A percentile compares a stretch with the other conserved stretches of the same genome.
phyloP scores from a whole-genome alignment of 345 rosid species.

The Syzygium grande region DNA sequence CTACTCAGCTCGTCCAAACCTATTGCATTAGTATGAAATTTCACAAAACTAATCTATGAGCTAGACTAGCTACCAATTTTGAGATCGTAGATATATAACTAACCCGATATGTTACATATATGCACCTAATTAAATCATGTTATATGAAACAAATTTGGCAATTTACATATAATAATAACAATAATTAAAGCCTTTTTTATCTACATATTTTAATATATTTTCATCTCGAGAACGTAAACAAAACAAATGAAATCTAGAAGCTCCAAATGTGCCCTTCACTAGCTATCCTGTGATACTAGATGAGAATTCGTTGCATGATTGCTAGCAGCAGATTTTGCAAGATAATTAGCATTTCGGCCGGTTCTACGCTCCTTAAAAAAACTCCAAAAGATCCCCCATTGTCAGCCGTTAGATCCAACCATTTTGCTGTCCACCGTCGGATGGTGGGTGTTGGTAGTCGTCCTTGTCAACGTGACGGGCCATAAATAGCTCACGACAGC shows the following conservation, averaged over 20 bases:
- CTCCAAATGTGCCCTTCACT: background rate
- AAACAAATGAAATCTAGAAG: no score
- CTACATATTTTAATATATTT: background rate
- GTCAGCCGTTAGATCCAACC: background rate
- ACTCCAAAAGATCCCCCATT: background rate
- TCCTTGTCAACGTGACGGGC: background rate
- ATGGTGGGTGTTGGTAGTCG: background rate
- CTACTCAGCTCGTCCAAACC: background rate
- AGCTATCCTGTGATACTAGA: background rate
- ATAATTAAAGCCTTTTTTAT: background rate
- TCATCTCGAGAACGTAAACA: no score
- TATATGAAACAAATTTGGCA: background rate
- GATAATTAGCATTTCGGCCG: background rate
- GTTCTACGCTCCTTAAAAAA: background rate
- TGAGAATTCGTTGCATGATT: background rate
- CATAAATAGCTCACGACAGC: background rate
- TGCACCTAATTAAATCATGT: background rate
- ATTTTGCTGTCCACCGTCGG: background rate
- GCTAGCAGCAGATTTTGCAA: background rate
- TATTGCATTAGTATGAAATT: background rate
- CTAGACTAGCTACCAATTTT: background rate
- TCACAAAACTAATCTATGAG: background rate
- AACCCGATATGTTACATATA: no score
- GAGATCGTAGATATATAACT: background rate
- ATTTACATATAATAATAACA: no score